Evolutionary conservation across 768 basidiomycete genomes (phyloP).

Genomic region (Lepiota brunneoincarnata): DNA sequence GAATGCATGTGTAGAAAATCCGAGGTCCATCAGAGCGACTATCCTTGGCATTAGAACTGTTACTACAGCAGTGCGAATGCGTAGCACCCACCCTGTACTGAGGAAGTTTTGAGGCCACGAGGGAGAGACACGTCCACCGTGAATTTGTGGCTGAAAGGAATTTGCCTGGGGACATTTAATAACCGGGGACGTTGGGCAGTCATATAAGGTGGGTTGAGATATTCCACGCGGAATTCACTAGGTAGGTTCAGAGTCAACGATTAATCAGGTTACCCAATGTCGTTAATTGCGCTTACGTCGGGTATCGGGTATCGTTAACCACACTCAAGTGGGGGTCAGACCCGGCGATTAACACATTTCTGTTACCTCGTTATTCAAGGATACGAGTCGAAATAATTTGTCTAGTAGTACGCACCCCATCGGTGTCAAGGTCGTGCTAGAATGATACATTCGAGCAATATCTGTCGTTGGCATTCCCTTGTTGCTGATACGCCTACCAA

Average conservation of each 20-base stretch:
- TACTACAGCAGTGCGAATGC: too few species aligned
- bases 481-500: too few species aligned
- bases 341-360: constrained; percentile 34
- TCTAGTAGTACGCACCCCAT: constrained; percentile 42
- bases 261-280: too few species aligned
- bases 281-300: constrained; percentile 18
- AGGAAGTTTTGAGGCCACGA: too few species aligned
- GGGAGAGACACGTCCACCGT: too few species aligned
- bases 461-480: constrained; percentile 34
- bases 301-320: constrained; percentile 24
- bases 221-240: too few species aligned
- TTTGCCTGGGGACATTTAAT: constrained; percentile 31
- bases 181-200: constrained; percentile 29
- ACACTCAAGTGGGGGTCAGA: constrained; percentile 41
- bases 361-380: constrained; percentile 2
- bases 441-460: constrained; percentile 62
- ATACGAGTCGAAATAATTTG: constrained; percentile 14
- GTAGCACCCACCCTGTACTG: constrained; percentile 30
- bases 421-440: constrained; percentile 52
- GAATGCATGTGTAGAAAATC: background rate
- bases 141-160: constrained; percentile 34
- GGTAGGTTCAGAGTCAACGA: background rate
- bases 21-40: too few species aligned
- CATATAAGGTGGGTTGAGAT: constrained; percentile 41
- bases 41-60: too few species aligned